phyloP scores from a whole-genome alignment of 2,329 filamentous ascomycete genomes.

The Trichoderma aggressivum region DNA sequence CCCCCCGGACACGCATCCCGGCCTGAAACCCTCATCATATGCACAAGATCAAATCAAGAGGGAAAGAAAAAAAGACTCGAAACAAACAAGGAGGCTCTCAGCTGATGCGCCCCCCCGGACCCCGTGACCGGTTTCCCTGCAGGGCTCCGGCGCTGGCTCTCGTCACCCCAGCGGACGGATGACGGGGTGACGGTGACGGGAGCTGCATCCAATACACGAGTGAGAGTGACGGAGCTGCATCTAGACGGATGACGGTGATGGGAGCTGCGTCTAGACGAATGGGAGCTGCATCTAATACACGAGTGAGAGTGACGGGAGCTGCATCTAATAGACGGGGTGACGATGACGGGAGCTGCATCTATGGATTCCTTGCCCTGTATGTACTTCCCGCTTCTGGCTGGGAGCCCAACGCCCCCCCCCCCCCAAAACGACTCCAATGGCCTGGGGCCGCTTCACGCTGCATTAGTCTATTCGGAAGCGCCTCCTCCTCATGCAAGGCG shows the following conservation, averaged over 20 bases:
- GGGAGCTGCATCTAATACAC: too few species aligned
- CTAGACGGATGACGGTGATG: too few species aligned
- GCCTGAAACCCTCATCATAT: background rate
- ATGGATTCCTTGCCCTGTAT: too few species aligned
- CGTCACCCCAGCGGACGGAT: background rate
- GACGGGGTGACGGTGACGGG: background rate
- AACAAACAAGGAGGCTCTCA: background rate
- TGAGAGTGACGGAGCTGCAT: too few species aligned
- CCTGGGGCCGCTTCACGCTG: background rate
- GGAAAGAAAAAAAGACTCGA: background rate
- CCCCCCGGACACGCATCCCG: too few species aligned
- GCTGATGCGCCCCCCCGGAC: background rate
- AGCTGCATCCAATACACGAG: too few species aligned
- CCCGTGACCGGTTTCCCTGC: background rate
- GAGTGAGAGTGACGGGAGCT: background rate
- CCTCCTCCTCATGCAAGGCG: background rate
- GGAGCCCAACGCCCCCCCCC: background rate
- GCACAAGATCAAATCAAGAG: background rate
- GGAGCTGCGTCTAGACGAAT: too few species aligned
- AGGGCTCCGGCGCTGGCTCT: background rate
- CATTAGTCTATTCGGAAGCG: conserved; percentile 13
- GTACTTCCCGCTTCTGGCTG: background rate
- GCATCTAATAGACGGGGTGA: background rate
- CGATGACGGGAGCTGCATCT: background rate
- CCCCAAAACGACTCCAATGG: background rate